Percentiles rank a stretch among this genome's conserved stretches.
Evolutionary conservation across 2,329 filamentous ascomycete genomes (phyloP).

Genomic region (Xylaria sp.): DNA sequence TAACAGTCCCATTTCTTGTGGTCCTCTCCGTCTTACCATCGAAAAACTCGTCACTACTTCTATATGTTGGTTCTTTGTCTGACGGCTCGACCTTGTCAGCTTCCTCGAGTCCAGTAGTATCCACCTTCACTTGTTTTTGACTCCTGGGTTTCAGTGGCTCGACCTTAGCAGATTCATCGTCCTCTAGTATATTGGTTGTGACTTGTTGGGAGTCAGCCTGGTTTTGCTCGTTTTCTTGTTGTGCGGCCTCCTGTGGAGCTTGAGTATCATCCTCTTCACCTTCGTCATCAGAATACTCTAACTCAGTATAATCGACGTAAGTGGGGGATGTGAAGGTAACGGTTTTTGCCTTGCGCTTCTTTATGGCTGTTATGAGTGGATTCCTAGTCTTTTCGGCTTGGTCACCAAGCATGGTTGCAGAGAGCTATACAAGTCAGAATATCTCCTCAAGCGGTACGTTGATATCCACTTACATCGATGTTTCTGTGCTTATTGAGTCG

Average conservation of each 20-base stretch:
- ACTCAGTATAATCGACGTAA: slow-evolving; percentile 87
- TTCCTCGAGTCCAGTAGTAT: slow-evolving; percentile 52
- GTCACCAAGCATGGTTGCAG: slow-evolving; percentile 71
- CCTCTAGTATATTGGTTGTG: slow-evolving; percentile 49
- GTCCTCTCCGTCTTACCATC: slow-evolving; percentile 67
- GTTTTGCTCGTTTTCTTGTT: slow-evolving; percentile 49
- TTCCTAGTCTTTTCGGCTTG: slow-evolving; percentile 82
- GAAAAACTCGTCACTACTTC: slow-evolving; percentile 75
- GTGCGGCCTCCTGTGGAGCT: slow-evolving; percentile 50
- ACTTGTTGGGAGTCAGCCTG: slow-evolving; percentile 48
- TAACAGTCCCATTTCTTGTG: slow-evolving; percentile 85
- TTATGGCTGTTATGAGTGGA: slow-evolving; percentile 84
- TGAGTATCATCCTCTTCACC: slow-evolving; percentile 62
- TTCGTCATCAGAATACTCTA: slow-evolving; percentile 88
- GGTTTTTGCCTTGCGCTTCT: slow-evolving; percentile 82
- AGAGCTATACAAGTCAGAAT: slow-evolving; percentile 60
- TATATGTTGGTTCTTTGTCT: slow-evolving; percentile 44
- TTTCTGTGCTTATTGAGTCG: slow-evolving; percentile 98
- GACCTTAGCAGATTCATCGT: slow-evolving; percentile 66
- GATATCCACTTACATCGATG: slow-evolving; percentile 77
- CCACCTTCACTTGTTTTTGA: slow-evolving; percentile 55
- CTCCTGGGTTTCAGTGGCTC: slow-evolving; percentile 64
- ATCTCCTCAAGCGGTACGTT: neutral
- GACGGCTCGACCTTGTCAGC: slow-evolving; percentile 48
- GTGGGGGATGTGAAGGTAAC: slow-evolving; percentile 88